A percentile compares a stretch with the other conserved stretches of the same genome.
Conservation (phyloP, 1,139 yeast species). For the Yamadazyma siamensis region DNA sequence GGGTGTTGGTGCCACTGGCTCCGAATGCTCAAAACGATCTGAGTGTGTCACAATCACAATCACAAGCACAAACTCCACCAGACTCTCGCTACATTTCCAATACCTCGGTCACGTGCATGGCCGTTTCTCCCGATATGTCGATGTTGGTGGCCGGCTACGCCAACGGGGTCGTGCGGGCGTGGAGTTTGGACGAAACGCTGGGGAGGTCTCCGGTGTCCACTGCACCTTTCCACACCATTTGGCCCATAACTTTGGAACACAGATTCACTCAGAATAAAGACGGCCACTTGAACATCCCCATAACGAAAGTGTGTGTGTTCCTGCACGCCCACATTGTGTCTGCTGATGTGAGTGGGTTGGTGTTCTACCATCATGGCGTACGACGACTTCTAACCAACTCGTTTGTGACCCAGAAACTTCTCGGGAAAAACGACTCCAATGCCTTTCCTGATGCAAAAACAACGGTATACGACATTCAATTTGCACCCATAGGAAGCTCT, state of each 20-base stretch:
- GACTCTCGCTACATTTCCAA: slow-evolving; percentile 23
- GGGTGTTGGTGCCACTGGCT: slow-evolving; percentile 28
- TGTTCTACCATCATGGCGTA: slow-evolving; percentile 58
- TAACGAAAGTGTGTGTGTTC: slow-evolving; percentile 47
- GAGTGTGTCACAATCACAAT: slow-evolving; percentile 12
- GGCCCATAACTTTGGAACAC: slow-evolving; percentile 26
- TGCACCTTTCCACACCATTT: slow-evolving; percentile 21
- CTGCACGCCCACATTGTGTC: slow-evolving; percentile 54
- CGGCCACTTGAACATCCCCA: slow-evolving; percentile 52
- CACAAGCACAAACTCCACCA: slow-evolving; percentile 26
- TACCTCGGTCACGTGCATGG: slow-evolving; percentile 39
- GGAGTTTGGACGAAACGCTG: slow-evolving; percentile 26
- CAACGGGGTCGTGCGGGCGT: slow-evolving; percentile 27
- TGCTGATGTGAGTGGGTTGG: slow-evolving; percentile 57
- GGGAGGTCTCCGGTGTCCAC: too few relatives aligned
- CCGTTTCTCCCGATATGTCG: slow-evolving; percentile 35
- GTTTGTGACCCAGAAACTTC: slow-evolving; percentile 47
- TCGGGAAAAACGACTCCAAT: slow-evolving; percentile 47
- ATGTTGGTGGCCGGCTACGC: slow-evolving; percentile 32
- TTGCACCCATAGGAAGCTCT: slow-evolving; percentile 54
- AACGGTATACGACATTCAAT: slow-evolving; percentile 27
- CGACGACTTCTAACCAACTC: slow-evolving; percentile 51
- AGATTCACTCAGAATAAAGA: slow-evolving; percentile 28
- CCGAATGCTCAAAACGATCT: too few relatives aligned
- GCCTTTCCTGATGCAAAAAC: slow-evolving; percentile 14